Evolutionary conservation across 2,329 filamentous ascomycete species (phyloP), one percentile per base, ranked within the genome.

Genomic region (Neopestalotiopsis sp.): DNA sequence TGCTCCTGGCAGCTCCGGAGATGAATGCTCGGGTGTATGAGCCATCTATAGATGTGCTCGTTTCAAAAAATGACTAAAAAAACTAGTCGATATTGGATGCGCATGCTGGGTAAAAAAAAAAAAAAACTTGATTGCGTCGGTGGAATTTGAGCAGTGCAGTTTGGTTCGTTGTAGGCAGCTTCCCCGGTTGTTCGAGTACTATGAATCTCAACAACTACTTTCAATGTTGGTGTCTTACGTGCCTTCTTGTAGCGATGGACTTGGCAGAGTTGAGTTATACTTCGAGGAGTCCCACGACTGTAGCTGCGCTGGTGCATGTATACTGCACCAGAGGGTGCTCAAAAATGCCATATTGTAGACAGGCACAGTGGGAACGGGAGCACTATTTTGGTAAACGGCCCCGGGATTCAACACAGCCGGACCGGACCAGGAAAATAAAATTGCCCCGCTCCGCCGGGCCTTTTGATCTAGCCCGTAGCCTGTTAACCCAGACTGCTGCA

Each of bases 401-500:
- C 24, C 24, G 24, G n/a, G 56, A 58, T 58, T 20, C 17, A 58
- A 20, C 1, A 28, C 56, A 58, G 1, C 24, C 24, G 24, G 24
- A 28, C 56, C 56, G 56, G 56, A 58, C 17, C 56, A 30, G 56
- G 56, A 58, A 20, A 58, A 13, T 24, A 58, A 58, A 20, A 58
- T 20, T 30, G 56, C 1, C 56, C 56, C 24, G 56, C 12, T 30
- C 56, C 56, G 56, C 56, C 56, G 56, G 4, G 6, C 56, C 6
- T 58, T 58, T 58, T 58, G 28, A 28, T 58, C n/a, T 58, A 6
- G 20, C 14, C 4, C 13, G 24, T 20, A 20, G 56, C 28, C 56
- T 58, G 20, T 58, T 24, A 30, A 24, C 56, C 56, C 56, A 58
- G 56, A 58, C 56, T 58, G 56, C 56, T 58, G 56, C 56, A 20